phyloP scores from a whole-genome alignment of 805 yeast species.

The Naumovozyma baii region DNA sequence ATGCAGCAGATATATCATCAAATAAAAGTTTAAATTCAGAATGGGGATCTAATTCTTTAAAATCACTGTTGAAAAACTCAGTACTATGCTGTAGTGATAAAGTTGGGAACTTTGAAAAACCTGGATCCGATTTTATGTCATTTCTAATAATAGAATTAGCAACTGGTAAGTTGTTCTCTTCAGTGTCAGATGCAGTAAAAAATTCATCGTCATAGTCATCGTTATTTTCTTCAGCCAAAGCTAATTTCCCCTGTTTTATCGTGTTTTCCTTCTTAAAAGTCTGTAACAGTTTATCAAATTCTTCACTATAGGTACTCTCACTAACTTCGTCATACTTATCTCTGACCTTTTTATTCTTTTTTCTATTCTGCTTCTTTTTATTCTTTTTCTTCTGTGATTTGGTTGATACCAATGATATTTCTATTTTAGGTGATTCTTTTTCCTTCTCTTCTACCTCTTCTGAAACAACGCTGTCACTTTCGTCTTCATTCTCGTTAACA shows the following conservation, averaged over 20 bases:
- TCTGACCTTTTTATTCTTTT: slow-evolving; percentile 16
- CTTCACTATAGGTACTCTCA: slow-evolving; percentile 47
- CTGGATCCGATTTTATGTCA: slow-evolving; percentile 25
- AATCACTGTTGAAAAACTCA: slow-evolving; percentile 19
- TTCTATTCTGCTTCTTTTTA: slow-evolving; percentile 19
- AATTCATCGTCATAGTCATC: slow-evolving; percentile 31
- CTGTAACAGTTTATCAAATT: slow-evolving; percentile 45
- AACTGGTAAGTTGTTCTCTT: slow-evolving; percentile 14
- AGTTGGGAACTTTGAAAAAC: slow-evolving; percentile 18
- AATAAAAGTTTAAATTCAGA: slow-evolving; percentile 60
- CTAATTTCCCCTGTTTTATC: slow-evolving; percentile 8
- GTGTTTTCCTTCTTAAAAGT: slow-evolving; percentile 31
- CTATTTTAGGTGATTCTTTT: slow-evolving; percentile 2
- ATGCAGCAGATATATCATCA: slow-evolving; percentile 59
- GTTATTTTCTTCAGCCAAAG: slow-evolving; percentile 8
- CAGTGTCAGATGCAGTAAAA: slow-evolving; percentile 34
- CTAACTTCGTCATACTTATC: slow-evolving; percentile 12
- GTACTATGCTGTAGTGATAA: slow-evolving; percentile 7
- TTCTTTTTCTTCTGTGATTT: slow-evolving; percentile 20
- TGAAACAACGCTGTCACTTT: slow-evolving; percentile 6
- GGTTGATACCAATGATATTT: slow-evolving; percentile 1
- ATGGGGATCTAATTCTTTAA: slow-evolving; percentile 58
- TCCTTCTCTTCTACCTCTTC: slow-evolving; percentile 8
- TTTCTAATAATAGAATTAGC: slow-evolving; percentile 27
- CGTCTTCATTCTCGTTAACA: slow-evolving; percentile 12